Percentiles rank a stretch among this genome's conserved stretches.
Evolutionary conservation across 2,329 filamentous ascomycete species (phyloP).

Genomic region (Penicillium sp.): DNA sequence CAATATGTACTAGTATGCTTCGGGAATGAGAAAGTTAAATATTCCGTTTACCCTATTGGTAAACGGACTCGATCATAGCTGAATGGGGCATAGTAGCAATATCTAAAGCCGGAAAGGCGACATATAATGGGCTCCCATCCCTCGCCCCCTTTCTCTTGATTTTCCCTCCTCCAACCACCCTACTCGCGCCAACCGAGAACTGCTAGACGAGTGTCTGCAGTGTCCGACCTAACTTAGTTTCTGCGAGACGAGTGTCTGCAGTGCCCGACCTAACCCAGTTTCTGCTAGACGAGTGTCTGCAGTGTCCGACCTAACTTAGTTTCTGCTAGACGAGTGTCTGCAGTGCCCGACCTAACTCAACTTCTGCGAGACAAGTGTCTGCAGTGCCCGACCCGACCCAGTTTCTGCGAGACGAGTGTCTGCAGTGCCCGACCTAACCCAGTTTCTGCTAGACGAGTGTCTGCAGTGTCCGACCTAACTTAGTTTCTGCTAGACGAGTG

Average conservation of each 20-base stretch:
- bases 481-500: background rate
- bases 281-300: no score
- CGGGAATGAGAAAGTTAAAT: background rate
- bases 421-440: background rate
- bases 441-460: background rate
- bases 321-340: no score
- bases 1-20: background rate
- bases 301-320: no score
- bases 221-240: background rate
- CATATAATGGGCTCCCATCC: background rate
- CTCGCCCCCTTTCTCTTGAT: background rate
- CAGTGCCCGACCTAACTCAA: no score
- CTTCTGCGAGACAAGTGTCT: no score
- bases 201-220: background rate
- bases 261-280: background rate
- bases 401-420: background rate
- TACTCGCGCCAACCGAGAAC: background rate
- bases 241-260: background rate
- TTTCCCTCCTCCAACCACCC: background rate
- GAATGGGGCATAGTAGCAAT: background rate
- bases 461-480: background rate
- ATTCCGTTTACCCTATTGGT: background rate
- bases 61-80: background rate
- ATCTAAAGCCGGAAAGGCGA: background rate
- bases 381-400: no score